phyloP scores from a whole-genome alignment of 768 basidiomycete genomes.

The Hirschioporus abietinus region DNA sequence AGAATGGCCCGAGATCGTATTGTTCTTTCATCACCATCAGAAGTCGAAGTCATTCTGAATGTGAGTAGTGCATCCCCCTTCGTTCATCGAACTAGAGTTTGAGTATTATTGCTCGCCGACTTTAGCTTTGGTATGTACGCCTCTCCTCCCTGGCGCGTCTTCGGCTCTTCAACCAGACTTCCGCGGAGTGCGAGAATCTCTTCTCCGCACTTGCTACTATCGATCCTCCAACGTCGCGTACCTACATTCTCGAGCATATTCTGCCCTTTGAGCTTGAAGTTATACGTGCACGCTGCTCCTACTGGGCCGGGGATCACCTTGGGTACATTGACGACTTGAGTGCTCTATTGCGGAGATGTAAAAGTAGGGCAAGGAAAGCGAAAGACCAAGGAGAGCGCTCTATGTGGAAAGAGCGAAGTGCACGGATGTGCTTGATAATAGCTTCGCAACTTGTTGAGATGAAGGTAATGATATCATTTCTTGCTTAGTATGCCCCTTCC shows the following conservation, averaged over 20 bases:
- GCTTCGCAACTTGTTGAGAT: slow-evolving; percentile 82
- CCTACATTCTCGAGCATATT: slow-evolving; percentile 54
- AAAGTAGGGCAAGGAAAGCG: slow-evolving; percentile 34
- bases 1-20: slow-evolving; percentile 78
- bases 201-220: slow-evolving; percentile 64
- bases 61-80: slow-evolving; percentile 37
- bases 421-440: slow-evolving; percentile 69
- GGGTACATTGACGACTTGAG: slow-evolving; percentile 72
- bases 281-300: slow-evolving; percentile 67
- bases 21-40: slow-evolving; percentile 63
- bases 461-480: slow-evolving; percentile 45
- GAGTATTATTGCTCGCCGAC: background rate
- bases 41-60: slow-evolving; percentile 56
- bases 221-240: slow-evolving; percentile 45
- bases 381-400: slow-evolving; percentile 29
- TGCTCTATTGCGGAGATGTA: slow-evolving; percentile 58
- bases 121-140: slow-evolving; percentile 79
- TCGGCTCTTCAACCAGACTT: slow-evolving; percentile 81
- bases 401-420: slow-evolving; percentile 84
- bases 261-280: slow-evolving; percentile 57
- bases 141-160: slow-evolving; percentile 74
- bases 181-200: slow-evolving; percentile 77
- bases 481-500: background rate
- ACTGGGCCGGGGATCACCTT: slow-evolving; percentile 79
- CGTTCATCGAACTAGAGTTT: background rate